Evolutionary conservation across 495 filamentous ascomycete genomes (phyloP).

Genomic region (Aspergillus mulundensis): DNA sequence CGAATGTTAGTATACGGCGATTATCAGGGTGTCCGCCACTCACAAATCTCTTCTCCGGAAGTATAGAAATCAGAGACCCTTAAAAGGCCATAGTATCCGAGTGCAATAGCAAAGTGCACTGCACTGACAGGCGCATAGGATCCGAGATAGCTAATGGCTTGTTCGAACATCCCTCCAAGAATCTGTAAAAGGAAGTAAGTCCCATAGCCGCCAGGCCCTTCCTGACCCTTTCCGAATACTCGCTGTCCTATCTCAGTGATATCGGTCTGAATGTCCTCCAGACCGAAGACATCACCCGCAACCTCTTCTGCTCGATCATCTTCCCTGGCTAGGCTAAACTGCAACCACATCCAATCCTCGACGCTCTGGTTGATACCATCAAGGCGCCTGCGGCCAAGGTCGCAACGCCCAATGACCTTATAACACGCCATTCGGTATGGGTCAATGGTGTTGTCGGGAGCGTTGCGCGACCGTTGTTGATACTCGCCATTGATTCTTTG

Average conservation of each 20-base stretch:
- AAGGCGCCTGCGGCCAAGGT: conserved; percentile 72
- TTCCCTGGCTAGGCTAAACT: conserved; percentile 87
- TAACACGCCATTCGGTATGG: conserved; percentile 97
- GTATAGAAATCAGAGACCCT: conserved; percentile 71
- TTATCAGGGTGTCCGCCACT: conserved; percentile 23
- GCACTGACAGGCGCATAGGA: conserved; percentile 84
- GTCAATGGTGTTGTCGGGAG: conserved; percentile 82
- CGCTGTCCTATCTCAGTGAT: conserved; percentile 83
- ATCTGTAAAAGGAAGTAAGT: conserved; percentile 91
- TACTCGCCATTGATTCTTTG: conserved; percentile 86
- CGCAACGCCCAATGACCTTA: conserved; percentile 94
- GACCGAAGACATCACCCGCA: conserved; percentile 81
- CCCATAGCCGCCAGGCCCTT: conserved; percentile 71
- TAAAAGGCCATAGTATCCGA: conserved; percentile 88
- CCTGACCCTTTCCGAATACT: conserved; percentile 72
- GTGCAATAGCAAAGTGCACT: conserved; percentile 88
- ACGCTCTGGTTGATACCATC: conserved; percentile 76
- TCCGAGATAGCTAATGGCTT: conserved; percentile 86
- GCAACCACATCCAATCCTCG: conserved; percentile 97
- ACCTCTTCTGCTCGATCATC: conserved; percentile 76
- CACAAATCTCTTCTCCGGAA: conserved; percentile 68
- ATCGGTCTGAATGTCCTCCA: conserved; percentile 79
- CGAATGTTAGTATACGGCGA: conserved; percentile 28
- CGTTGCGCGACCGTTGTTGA: conserved; percentile 74
- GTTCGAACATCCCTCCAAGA: conserved; percentile 90